A percentile compares a stretch with the other conserved stretches of the same genome.
These are phyloP conservation scores for Suhomyces wounanorum DNA, from an alignment of 1,139 yeast species.

Conservation along the genomic window DNA sequence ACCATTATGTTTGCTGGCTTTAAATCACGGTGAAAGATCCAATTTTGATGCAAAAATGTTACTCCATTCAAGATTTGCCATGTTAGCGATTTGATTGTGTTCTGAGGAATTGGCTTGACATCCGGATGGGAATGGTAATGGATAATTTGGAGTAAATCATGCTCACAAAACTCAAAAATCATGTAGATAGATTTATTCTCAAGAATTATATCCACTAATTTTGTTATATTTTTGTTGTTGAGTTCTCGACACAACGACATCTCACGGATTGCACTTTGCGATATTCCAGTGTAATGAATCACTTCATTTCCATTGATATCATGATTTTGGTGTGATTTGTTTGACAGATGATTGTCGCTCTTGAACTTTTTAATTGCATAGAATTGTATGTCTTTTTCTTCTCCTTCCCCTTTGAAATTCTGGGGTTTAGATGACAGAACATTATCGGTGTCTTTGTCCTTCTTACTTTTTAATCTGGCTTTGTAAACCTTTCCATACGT, in stretches of 20 bases:
- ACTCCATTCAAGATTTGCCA: constrained; percentile 95
- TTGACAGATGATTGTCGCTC: constrained; percentile 71
- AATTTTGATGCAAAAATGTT: constrained; percentile 86
- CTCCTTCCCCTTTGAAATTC: not conserved
- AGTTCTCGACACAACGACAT: constrained; percentile 94
- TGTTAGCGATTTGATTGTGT: constrained; percentile 76
- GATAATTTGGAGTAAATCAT: constrained; percentile 88
- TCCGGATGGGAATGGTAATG: constrained; percentile 94
- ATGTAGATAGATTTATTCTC: constrained; percentile 91
- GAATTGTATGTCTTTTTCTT: constrained; percentile 27
- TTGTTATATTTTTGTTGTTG: constrained; percentile 75
- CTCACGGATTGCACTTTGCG: constrained; percentile 95
- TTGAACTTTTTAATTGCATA: constrained; percentile 95
- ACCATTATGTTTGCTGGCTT: constrained; percentile 99
- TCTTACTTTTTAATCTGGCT: constrained; percentile 55
- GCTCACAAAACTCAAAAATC: constrained; percentile 96
- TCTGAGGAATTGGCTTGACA: constrained; percentile 71
- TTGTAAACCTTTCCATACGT: constrained; percentile 97
- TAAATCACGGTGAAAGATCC: constrained; percentile 93
- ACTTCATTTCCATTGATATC: constrained; percentile 69
- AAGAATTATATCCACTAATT: constrained; percentile 78
- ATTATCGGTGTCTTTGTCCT: constrained; percentile 9
- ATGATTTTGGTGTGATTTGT: constrained; percentile 36
- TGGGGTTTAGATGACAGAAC: constrained; percentile 4
- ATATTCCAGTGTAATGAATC: constrained; percentile 88